Evolutionary conservation across 1,139 yeast genomes (phyloP).

Genomic region (Debaryomycetaceae sp.): DNA sequence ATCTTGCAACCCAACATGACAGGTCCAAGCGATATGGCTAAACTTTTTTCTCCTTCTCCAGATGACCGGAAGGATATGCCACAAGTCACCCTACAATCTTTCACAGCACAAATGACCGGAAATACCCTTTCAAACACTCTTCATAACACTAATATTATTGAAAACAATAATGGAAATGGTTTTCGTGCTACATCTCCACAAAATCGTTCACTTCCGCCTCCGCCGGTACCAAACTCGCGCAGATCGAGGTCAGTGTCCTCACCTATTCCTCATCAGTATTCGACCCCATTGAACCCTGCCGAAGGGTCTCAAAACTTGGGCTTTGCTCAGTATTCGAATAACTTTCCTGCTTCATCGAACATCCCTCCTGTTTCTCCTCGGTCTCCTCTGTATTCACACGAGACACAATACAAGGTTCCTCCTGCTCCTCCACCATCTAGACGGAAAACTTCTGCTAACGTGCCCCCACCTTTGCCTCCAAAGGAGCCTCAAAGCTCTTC

Average conservation of each 20-base stretch:
- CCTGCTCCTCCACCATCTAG: slow-evolving; percentile 47
- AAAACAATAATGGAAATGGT: slow-evolving; percentile 17
- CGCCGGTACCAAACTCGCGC: slow-evolving; percentile 36
- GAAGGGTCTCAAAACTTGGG: slow-evolving; percentile 2
- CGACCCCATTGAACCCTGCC: slow-evolving; percentile 12
- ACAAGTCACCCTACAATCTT: slow-evolving; percentile 36
- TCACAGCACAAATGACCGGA: slow-evolving; percentile 47
- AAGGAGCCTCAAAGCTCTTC: slow-evolving; percentile 1
- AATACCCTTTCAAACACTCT: slow-evolving; percentile 37
- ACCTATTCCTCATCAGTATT: slow-evolving; percentile 32
- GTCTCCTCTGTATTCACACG: slow-evolving; percentile 6
- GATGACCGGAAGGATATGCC: slow-evolving; percentile 15
- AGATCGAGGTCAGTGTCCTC: slow-evolving; percentile 43
- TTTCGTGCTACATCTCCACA: slow-evolving; percentile 22
- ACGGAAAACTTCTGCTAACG: slow-evolving; percentile 18
- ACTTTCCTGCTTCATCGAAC: slow-evolving; percentile 3
- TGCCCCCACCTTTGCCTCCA: slow-evolving; percentile 35
- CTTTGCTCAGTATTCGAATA: slow-evolving; percentile 9
- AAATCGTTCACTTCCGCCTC: slow-evolving; percentile 34
- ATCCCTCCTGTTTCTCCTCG: slow-evolving; percentile 20
- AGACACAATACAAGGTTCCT: slow-evolving; percentile 1
- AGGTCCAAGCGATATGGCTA: slow-evolving; percentile 39
- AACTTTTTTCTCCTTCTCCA: slow-evolving; percentile 23
- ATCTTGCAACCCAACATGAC: slow-evolving; percentile 34
- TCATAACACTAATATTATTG: slow-evolving; percentile 23